Conservation (phyloP, 2,329 filamentous ascomycete genomes). For the Talaromyces sp. region DNA sequence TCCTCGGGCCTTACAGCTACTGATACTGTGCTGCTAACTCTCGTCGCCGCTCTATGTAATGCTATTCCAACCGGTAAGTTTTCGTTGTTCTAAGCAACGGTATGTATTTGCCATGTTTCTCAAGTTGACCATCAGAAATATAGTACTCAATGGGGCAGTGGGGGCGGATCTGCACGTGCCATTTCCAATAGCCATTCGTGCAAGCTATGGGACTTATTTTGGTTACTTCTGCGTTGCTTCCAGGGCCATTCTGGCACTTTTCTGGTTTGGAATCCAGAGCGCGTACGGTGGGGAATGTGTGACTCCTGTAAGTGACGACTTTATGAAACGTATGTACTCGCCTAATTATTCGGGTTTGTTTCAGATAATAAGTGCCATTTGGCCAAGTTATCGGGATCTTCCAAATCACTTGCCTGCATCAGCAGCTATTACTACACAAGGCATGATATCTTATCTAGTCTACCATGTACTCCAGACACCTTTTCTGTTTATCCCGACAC, state of each 20-base stretch:
- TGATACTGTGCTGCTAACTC: slow-evolving; percentile 15
- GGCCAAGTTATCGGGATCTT: slow-evolving; percentile 54
- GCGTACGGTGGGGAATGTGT: slow-evolving; percentile 19
- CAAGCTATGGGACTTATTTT: slow-evolving; percentile 34
- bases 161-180: slow-evolving; percentile 30
- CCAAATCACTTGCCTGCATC: slow-evolving; percentile 43
- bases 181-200: slow-evolving; percentile 32
- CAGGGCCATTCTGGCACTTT: slow-evolving; percentile 44
- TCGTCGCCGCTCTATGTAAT: slow-evolving; percentile 18
- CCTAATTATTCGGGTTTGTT: not conserved
- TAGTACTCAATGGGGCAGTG: slow-evolving; percentile 24
- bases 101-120: not conserved
- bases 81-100: not conserved
- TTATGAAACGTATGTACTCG: not conserved
- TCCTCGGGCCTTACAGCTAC: slow-evolving; percentile 16
- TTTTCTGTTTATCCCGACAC: slow-evolving; percentile 23
- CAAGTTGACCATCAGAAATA: not conserved
- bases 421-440: slow-evolving; percentile 24
- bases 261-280: slow-evolving; percentile 37
- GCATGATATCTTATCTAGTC: slow-evolving; percentile 23
- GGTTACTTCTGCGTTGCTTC: slow-evolving; percentile 30
- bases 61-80: slow-evolving; percentile 13
- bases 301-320: slow-evolving; percentile 21
- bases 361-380: slow-evolving; percentile 45
- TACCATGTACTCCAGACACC: slow-evolving; percentile 22